Conservation (phyloP, 2,329 filamentous ascomycete genomes). For the Chrysoporthe deuterocubensis region DNA sequence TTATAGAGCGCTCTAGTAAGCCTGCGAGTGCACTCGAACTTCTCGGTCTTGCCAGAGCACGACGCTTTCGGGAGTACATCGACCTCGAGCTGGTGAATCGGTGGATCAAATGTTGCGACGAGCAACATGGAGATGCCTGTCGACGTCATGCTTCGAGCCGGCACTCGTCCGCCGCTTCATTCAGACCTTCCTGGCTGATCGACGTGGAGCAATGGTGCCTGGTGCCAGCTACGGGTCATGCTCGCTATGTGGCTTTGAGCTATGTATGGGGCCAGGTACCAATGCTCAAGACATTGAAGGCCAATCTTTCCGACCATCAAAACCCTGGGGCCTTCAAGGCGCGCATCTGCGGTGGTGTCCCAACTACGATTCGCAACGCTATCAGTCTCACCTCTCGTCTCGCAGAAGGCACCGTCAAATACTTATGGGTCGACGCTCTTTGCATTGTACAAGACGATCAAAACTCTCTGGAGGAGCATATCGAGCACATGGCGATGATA, state of each 20-base stretch:
- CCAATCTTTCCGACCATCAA: not conserved
- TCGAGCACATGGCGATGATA: not conserved
- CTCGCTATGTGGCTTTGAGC: conserved; percentile 1
- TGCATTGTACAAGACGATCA: not conserved
- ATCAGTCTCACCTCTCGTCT: not conserved
- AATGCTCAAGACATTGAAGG: not conserved
- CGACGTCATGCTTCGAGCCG: too few relatives aligned
- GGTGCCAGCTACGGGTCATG: not conserved
- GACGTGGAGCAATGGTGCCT: not conserved
- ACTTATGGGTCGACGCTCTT: conserved; percentile 3
- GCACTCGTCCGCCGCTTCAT: not conserved
- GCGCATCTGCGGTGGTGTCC: not conserved
- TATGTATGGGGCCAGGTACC: not conserved
- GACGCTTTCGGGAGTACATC: too few relatives aligned
- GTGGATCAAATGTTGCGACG: too few relatives aligned
- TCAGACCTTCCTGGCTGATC: not conserved
- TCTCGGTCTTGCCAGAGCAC: too few relatives aligned
- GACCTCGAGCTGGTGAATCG: too few relatives aligned
- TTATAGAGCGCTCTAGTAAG: not conserved
- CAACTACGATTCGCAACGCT: not conserved
- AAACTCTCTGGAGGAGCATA: not conserved
- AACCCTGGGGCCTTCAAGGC: not conserved
- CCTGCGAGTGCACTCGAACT: too few relatives aligned
- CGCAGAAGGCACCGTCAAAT: not conserved
- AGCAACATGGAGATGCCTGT: too few relatives aligned